phyloP scores from a whole-genome alignment of 805 yeast genomes.

The Pichia californica region DNA sequence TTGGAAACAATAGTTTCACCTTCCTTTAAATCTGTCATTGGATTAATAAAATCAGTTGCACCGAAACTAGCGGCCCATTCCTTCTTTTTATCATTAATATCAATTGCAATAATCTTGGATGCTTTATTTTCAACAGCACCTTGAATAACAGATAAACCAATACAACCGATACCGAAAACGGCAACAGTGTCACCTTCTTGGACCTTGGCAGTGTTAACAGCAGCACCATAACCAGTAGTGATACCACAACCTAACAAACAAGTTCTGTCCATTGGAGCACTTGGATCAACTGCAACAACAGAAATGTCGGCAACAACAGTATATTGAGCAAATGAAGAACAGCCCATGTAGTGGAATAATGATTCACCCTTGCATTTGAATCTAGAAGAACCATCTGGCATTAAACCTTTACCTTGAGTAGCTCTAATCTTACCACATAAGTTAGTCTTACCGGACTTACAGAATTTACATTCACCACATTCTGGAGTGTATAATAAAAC shows the following conservation, averaged over 20 bases:
- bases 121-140: slow-evolving; percentile 88
- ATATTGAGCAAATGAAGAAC: slow-evolving; percentile 94
- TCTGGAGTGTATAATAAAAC: slow-evolving; percentile 95
- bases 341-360: slow-evolving; percentile 93
- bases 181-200: slow-evolving; percentile 91
- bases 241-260: slow-evolving; percentile 97
- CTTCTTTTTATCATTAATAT: slow-evolving; percentile 77
- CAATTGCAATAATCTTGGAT: slow-evolving; percentile 74
- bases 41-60: slow-evolving; percentile 92
- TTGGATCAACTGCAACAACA: slow-evolving; percentile 81
- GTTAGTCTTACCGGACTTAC: slow-evolving; percentile 92
- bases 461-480: slow-evolving; percentile 91
- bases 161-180: slow-evolving; percentile 96
- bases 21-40: slow-evolving; percentile 57
- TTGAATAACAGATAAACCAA: slow-evolving; percentile 92
- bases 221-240: slow-evolving; percentile 98
- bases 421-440: slow-evolving; percentile 93
- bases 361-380: slow-evolving; percentile 82
- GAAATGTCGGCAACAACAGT: slow-evolving; percentile 98
- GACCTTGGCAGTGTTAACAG: slow-evolving; percentile 86
- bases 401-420: slow-evolving; percentile 96
- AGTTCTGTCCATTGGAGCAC: slow-evolving; percentile 78
- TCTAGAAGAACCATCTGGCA: slow-evolving; percentile 97
- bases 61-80: slow-evolving; percentile 87
- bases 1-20: slow-evolving; percentile 76